A percentile compares a stretch with the other conserved stretches of the same genome.
Conservation (phyloP, 2,329 filamentous ascomycete genomes). For the Nemania bipapillata region DNA sequence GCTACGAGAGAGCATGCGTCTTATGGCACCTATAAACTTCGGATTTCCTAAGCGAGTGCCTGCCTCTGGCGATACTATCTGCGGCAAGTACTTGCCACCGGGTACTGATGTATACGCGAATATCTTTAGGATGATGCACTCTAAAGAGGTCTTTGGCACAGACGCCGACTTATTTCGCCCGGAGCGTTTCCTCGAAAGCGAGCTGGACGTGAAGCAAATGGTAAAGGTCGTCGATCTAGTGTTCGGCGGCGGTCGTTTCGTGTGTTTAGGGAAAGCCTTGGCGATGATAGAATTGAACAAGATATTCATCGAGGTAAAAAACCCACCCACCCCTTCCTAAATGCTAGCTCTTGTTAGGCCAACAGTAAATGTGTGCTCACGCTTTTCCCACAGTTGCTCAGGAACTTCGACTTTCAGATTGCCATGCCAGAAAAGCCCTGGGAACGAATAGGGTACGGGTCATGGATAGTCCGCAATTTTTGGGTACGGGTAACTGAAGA, state of each 20-base stretch:
- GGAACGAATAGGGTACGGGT: conserved; percentile 31
- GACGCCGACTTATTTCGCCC: conserved; percentile 32
- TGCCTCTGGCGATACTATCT: conserved; percentile 29
- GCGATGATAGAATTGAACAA: conserved; percentile 31
- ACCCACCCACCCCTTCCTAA: accelerated
- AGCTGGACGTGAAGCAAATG: conserved; percentile 17
- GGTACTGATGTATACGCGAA: conserved; percentile 33
- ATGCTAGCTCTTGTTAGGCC: background rate
- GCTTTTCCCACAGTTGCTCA: conserved; percentile 34
- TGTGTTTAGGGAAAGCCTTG: conserved; percentile 29
- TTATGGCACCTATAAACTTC: conserved; percentile 29
- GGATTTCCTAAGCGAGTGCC: conserved; percentile 35
- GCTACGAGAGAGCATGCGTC: conserved; percentile 24
- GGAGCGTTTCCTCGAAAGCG: conserved; percentile 27
- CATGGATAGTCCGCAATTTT: conserved; percentile 39
- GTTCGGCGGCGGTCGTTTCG: conserved; percentile 30
- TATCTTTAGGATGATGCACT: conserved; percentile 24
- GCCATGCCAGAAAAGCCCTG: conserved; percentile 41
- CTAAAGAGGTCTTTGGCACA: conserved; percentile 24
- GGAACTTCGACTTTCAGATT: conserved; percentile 44
- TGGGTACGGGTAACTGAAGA: conserved; percentile 37
- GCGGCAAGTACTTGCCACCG: conserved; percentile 22
- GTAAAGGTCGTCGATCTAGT: conserved; percentile 19
- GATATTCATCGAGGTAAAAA: conserved; percentile 34
- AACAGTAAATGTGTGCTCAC: background rate